Evolutionary conservation across 352 stramenopile species (phyloP), one percentile per base, ranked within the genome.

Genomic region (Nothophytophthora sp.): DNA sequence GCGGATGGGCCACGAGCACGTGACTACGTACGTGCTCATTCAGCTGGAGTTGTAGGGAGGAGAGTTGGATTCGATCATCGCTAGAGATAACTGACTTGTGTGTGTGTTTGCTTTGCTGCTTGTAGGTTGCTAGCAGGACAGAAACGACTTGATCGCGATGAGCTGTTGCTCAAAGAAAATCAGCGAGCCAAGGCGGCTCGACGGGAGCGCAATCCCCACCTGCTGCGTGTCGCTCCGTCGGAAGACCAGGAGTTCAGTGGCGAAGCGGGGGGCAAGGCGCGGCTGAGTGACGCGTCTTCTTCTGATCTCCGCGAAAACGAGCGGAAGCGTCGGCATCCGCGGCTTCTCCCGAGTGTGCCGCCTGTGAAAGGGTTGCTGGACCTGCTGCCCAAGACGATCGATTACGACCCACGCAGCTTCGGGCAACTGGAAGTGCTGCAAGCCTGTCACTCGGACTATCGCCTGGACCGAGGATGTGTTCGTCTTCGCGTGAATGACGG

Each of bases 281-380:
- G 28, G 25, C 36, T 44, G 32, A 43, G 22, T 8, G 36, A 23
- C 13, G 20, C 39, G 18, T 30, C 52, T 23, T 49, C 49, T 49
- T 18, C 47, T 22, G 46, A 63, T 53, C 44, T n/a, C 5, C 45
- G 44, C 44, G 59, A 69, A 10, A 70, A 50, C 29, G 76, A 91
- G 29, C 59, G 70, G 16, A 82, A 82, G 38, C 63, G 81, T 36
- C 71, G 79, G 3, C 81, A 90, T 30, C 75, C 77, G 16, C 76
- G 76, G 40, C 65, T 95, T 25, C 74, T 95, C 36, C 86, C 86
- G 15, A 92, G 81, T 47, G 68, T 93, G 13, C 81, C 83, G 25
- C 78, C 81, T 27, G 86, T 93, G 24, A 92, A 92, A 19, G 86
- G 86, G 5, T 54, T 95, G 32, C 45, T 95, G 4, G 86, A 95